Percentiles rank a stretch among this genome's conserved stretches.
Evolutionary conservation across 192 early-diverging fungal genomes (phyloP).

Genomic region (Coemansia aciculifera): DNA sequence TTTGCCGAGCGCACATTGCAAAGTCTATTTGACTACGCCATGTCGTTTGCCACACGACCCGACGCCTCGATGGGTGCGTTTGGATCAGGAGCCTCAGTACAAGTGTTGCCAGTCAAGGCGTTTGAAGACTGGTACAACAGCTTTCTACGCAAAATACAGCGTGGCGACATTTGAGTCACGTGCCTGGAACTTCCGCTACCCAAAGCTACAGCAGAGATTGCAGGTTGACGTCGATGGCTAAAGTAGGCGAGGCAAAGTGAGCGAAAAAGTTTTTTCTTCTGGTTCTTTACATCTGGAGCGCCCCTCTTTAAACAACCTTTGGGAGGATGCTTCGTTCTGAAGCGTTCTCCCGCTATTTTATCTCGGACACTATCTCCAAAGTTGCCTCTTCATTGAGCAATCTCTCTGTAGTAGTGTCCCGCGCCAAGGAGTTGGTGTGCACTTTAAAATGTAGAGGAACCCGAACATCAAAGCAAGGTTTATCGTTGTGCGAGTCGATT

Average conservation of each 20-base stretch:
- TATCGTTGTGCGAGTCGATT: constrained; percentile 31
- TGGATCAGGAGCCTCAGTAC: constrained; percentile 41
- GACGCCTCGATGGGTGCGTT: constrained; percentile 56
- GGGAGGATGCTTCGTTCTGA: constrained; percentile 35
- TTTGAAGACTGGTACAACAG: constrained; percentile 83
- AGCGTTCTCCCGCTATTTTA: constrained; percentile 9
- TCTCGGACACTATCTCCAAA: constrained; percentile 11
- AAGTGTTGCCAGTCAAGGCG: constrained; percentile 64
- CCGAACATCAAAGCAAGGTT: constrained; percentile 38
- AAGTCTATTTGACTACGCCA: constrained; percentile 76
- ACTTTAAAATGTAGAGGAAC: constrained; percentile 12
- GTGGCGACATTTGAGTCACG: constrained; percentile 57
- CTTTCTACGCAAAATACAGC: constrained; percentile 71
- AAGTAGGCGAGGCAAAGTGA: not conserved
- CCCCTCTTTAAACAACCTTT: not conserved
- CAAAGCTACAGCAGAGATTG: not conserved
- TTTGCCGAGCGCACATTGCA: constrained; percentile 65
- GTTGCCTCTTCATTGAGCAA: not conserved
- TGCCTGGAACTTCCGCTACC: not conserved
- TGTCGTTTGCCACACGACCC: constrained; percentile 62
- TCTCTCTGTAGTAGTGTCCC: constrained; percentile 26
- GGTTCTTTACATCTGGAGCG: constrained; percentile 6
- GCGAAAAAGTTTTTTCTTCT: constrained; percentile 1
- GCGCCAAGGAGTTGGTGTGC: constrained; percentile 49
- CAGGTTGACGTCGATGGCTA: not conserved